A percentile compares a stretch with the other conserved stretches of the same genome.
These are phyloP conservation scores for Copromyces sp. DNA, from an alignment of 495 filamentous ascomycete species.

Conservation along the genomic window DNA sequence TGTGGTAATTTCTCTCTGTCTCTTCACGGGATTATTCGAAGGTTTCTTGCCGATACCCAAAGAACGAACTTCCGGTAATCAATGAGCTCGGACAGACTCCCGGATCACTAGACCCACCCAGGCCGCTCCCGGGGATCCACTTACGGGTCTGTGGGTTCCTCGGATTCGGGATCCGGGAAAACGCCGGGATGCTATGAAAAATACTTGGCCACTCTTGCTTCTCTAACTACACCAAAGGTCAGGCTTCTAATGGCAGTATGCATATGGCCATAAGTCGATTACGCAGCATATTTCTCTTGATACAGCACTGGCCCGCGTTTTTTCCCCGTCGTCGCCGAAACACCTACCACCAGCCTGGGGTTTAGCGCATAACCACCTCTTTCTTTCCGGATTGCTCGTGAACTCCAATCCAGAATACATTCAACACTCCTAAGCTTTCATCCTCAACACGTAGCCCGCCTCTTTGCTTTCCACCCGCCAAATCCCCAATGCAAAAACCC, in stretches of 20 bases:
- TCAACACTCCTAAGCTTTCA: background rate
- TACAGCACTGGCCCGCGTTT: too few relatives aligned
- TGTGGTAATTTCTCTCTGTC: background rate
- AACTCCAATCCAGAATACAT: background rate
- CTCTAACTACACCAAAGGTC: background rate
- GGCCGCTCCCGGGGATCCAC: background rate
- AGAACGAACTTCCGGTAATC: background rate
- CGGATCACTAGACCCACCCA: background rate
- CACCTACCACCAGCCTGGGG: background rate
- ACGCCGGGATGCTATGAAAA: background rate
- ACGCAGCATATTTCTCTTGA: too few relatives aligned
- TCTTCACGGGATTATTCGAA: background rate
- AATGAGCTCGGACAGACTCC: background rate
- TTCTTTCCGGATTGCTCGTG: background rate
- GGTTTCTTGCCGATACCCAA: background rate
- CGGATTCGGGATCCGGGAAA: background rate
- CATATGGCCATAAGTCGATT: background rate
- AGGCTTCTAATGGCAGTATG: background rate
- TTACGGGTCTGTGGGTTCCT: background rate
- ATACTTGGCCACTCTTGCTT: background rate
- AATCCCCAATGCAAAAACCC: background rate
- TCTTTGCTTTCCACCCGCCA: background rate
- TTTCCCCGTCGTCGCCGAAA: background rate
- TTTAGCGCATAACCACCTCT: background rate
- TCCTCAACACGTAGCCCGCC: background rate